These are phyloP conservation scores for Hamigera avellanea DNA, from an alignment of 495 filamentous ascomycete genomes.

Conservation along the genomic window DNA sequence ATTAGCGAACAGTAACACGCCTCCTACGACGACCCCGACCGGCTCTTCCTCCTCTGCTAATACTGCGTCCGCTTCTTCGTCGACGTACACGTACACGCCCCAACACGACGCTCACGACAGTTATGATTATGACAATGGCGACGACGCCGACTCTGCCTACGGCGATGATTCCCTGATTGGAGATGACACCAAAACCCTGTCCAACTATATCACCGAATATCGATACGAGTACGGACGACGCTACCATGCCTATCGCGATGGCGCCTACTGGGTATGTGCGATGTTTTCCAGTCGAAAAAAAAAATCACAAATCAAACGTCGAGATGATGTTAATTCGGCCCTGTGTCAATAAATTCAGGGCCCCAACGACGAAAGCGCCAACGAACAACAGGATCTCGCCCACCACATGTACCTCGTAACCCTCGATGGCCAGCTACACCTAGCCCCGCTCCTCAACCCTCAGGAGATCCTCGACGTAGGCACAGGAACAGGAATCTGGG, in stretches of 20 bases:
- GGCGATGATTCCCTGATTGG: no score
- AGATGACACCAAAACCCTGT: no score
- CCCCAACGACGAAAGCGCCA: conserved; percentile 18
- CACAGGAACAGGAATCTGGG: conserved; percentile 46
- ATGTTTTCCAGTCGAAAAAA: background rate
- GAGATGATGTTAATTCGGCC: no score
- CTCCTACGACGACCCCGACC: no score
- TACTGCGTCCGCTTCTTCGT: no score
- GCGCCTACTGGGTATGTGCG: conserved; percentile 35
- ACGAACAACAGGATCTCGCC: conserved; percentile 16
- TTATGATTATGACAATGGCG: no score
- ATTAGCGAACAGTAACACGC: no score
- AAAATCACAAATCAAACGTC: background rate
- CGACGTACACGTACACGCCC: no score
- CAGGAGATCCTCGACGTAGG: conserved; percentile 41
- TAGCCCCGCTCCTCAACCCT: conserved; percentile 32
- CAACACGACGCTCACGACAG: no score
- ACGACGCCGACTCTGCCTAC: no score
- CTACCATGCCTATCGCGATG: conserved; percentile 53
- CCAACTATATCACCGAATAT: background rate
- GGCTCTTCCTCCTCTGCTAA: no score
- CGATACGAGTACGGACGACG: conserved; percentile 49
- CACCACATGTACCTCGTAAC: conserved; percentile 25
- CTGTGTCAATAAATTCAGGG: conserved; percentile 4
- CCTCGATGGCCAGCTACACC: conserved; percentile 35